Evolutionary conservation across 2,329 filamentous ascomycete species (phyloP), one percentile per base, ranked within the genome.

Genomic region (Neonectria magnoliae): DNA sequence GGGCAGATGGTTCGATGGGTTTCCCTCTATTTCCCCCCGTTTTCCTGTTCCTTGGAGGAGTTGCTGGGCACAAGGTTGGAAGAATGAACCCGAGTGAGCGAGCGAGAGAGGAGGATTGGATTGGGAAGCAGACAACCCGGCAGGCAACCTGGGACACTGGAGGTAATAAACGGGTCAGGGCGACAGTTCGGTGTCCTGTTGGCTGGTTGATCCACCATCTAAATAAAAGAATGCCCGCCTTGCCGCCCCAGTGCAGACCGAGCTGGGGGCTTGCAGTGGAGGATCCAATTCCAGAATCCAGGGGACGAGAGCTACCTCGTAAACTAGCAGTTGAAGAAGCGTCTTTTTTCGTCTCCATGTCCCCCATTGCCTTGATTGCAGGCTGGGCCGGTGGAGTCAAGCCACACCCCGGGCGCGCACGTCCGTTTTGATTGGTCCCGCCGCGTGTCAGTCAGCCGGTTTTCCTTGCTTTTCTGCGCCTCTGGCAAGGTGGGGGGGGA

Each of bases 391-490:
- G 57, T 53, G 14, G 38, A 10, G 57, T 42, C 38, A 42, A 20
- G 38, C 22, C 50, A 42, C 13, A n/a, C 36, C 42, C 44, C 52
- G 41, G 18, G 31, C 16, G 41, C 11, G 41, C 41, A 9, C 6
- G 25, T 14, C 22, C 29, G 42, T 16, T 42, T 42, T 44, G 38
- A 60, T 60, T 60, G 57, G 57, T 42, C 36, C 16, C 29, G 41
- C 27, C 41, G 41, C 11, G 33, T 60, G 57, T 22, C 47, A 53
- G 57, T 54, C 41, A 38, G 57, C 38, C 50, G 50, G 50, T 47
- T 54, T 60, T 60, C 44, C 38, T 50, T 50, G 53, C 38, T 27
- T 58, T 60, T 60, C 25, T 25, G 25, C 25, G 25, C 25, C 25
- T 25, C 25, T 25, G 25, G 36, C 27, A 25, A 38, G 18, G 54